Percentiles rank a stretch among this genome's conserved stretches.
phyloP scores from a whole-genome alignment of 192 early-diverging fungal species.

The Gryganskiella cystojenkinii region DNA sequence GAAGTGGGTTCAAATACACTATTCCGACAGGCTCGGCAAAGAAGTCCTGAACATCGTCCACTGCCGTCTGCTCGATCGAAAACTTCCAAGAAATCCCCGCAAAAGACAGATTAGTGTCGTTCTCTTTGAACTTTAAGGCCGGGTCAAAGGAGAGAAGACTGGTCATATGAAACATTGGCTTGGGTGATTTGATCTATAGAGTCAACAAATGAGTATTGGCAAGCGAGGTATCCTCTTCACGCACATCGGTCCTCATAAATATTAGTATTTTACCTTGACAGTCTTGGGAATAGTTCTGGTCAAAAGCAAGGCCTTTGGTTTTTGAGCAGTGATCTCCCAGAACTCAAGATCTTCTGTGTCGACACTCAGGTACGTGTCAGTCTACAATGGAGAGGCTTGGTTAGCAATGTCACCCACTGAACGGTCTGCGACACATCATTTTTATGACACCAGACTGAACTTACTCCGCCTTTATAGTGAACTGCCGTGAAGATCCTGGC shows the following conservation, averaged over 20 bases:
- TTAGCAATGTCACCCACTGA: too few relatives aligned
- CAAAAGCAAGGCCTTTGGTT: slow-evolving; percentile 44
- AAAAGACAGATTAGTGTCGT: slow-evolving; percentile 65
- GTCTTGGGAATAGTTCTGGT: slow-evolving; percentile 57
- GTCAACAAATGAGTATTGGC: background rate
- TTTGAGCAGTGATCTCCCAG: slow-evolving; percentile 49
- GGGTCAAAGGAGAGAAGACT: slow-evolving; percentile 61
- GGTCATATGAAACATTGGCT: slow-evolving; percentile 70
- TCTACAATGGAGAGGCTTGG: slow-evolving; percentile 31
- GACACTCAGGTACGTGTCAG: slow-evolving; percentile 58
- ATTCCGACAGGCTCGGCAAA: slow-evolving; percentile 64
- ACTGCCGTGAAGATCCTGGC: slow-evolving; percentile 61
- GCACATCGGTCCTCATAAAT: too few relatives aligned
- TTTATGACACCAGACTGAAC: background rate
- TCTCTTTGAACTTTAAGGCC: slow-evolving; percentile 65
- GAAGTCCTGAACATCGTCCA: slow-evolving; percentile 66
- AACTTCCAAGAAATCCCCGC: slow-evolving; percentile 61
- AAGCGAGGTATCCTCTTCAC: too few relatives aligned
- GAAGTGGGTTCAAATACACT: slow-evolving; percentile 34
- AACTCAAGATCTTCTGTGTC: slow-evolving; percentile 64
- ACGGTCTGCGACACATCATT: too few relatives aligned
- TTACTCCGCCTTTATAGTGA: slow-evolving; percentile 60
- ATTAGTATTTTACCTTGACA: slow-evolving; percentile 47
- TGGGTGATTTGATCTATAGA: slow-evolving; percentile 55
- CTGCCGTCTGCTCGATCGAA: slow-evolving; percentile 50